Conservation (phyloP, 306 rosid genomes). For the Senna siamea region DNA sequence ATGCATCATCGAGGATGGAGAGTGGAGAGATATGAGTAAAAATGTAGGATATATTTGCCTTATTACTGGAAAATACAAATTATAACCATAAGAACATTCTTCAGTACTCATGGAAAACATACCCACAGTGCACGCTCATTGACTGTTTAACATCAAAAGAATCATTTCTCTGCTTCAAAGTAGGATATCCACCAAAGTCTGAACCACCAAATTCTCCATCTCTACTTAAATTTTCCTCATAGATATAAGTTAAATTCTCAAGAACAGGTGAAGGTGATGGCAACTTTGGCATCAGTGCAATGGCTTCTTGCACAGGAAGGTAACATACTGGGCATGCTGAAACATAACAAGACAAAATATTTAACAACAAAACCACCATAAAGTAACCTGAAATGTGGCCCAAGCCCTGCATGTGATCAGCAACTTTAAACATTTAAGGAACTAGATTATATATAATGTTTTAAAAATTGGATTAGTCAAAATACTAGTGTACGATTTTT, state of each 20-base stretch:
- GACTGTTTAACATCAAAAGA: conserved; percentile 74
- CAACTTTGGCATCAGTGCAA: conserved; percentile 69
- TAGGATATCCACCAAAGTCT: conserved; percentile 95
- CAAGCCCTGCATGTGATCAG: not conserved
- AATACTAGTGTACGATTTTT: too few relatives aligned
- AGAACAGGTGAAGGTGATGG: conserved; percentile 81
- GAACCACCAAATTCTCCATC: conserved; percentile 88
- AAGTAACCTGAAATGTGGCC: conserved; percentile 17
- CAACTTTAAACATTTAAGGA: not conserved
- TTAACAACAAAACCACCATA: conserved; percentile 25
- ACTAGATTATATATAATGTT: too few relatives aligned
- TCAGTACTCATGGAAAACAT: too few relatives aligned
- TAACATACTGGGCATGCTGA: conserved; percentile 98
- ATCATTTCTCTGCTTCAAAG: conserved; percentile 73
- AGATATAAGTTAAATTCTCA: conserved; percentile 65
- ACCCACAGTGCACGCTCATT: conserved; percentile 93
- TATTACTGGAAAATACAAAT: conserved; percentile 2
- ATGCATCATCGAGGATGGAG: conserved; percentile 35
- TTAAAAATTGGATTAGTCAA: too few relatives aligned
- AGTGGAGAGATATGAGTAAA: conserved; percentile 31
- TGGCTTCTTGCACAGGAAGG: conserved; percentile 92
- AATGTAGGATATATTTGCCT: not conserved
- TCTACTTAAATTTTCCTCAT: conserved; percentile 71
- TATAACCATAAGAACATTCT: conserved; percentile 30
- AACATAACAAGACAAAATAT: conserved; percentile 37